phyloP scores from a whole-genome alignment of 371 early-diverging fungal species.

The Chytridium lagenaria region DNA sequence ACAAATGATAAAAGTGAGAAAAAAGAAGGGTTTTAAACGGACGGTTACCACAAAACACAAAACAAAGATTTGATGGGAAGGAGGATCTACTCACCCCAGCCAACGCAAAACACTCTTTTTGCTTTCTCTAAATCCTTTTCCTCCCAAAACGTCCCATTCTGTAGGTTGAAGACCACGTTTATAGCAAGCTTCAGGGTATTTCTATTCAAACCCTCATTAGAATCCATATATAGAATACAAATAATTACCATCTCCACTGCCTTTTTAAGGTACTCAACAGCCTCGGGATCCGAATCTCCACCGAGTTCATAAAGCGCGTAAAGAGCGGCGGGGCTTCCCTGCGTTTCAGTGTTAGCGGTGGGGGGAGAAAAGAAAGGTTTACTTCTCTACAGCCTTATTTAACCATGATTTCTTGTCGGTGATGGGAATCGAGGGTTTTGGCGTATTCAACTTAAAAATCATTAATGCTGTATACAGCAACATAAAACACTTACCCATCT shows the following conservation, averaged over 20 bases:
- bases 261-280: constrained; percentile 11
- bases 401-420: constrained; percentile 12
- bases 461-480: no score
- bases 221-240: no score
- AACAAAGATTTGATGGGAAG: constrained; percentile 1
- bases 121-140: constrained; percentile 16
- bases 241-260: constrained; percentile 12
- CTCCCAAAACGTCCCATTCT: constrained; percentile 22
- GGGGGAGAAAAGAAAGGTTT: not conserved
- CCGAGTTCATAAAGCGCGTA: not conserved
- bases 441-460: not conserved
- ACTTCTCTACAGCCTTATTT: not conserved
- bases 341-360: not conserved
- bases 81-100: constrained; percentile 16
- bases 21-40: no score
- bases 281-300: not conserved
- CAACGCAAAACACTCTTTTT: not conserved
- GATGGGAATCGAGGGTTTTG: not conserved
- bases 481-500: constrained; percentile 1
- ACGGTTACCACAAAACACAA: no score
- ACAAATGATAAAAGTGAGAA: no score
- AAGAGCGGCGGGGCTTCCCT: constrained; percentile 5
- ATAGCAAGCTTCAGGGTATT: constrained; percentile 15
- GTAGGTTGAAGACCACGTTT: not conserved
- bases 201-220: constrained; percentile 16